Evolutionary conservation across 768 basidiomycete species (phyloP), one percentile per base, ranked within the genome.

Genomic region (Xerocomellus dryophilus): DNA sequence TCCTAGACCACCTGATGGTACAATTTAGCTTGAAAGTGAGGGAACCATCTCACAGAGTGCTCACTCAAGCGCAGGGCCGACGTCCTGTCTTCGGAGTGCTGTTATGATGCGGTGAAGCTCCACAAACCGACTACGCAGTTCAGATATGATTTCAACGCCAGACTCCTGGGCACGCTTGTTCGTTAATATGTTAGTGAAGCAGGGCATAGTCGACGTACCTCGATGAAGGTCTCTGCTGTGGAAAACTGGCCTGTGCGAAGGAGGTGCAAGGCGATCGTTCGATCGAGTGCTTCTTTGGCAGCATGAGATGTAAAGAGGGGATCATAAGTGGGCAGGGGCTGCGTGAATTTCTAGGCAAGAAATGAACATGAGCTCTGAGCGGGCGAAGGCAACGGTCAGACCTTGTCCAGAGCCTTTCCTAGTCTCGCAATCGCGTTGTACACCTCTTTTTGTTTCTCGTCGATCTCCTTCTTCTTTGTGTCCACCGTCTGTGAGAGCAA

Each of bases 351-450:
- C 88, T 91, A 45, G n/a, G 23, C 18, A 44, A 46, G 25, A 48
- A 53, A 51, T 57, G 42, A 65, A 41, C 29, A 43, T 25, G 31
- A 44, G 42, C 46, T 31, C 17, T 34, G 41, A 42, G 29, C 18
- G n/a, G 42, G 39, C 9, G 12, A 25, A 23, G 27, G 36, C 12
- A 39, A 60, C 23, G 8, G 23, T 54, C 78, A 40, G 51, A 90
- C 96, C 86, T 97, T 98, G 66, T 98, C 96, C 66, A 98, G 70
- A 0, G 84, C 80, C 72, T 94, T 98, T 27, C 91, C 92, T 35
- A 95, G 77, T 60, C 83, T 82, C 25, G 84, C 81, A 9, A 97
- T 71, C 3, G 85, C 83, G 18, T 78, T 81, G 62, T 95, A 91
- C 32, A 93, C 79, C 61, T 94, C 93, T 70, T 95, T 98, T 76